Percentiles rank a stretch among this genome's conserved stretches.
Evolutionary conservation across 1,139 yeast genomes (phyloP).

Genomic region (Geotrichum macrosporum): DNA sequence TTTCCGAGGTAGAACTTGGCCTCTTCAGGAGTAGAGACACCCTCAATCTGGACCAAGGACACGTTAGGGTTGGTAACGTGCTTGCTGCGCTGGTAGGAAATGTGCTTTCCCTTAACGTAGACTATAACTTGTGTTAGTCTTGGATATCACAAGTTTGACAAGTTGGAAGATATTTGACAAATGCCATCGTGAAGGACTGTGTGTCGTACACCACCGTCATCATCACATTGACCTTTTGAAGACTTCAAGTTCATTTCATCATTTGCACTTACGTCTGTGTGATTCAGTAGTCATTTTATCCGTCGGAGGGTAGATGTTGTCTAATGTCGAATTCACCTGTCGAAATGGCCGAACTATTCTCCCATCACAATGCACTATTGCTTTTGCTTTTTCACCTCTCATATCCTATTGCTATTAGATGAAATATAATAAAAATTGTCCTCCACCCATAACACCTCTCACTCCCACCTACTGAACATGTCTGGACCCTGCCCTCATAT

Average conservation of each 20-base stretch:
- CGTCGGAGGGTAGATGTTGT: slow-evolving; percentile 22
- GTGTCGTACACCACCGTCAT: background rate
- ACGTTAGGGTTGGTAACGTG: slow-evolving; percentile 97
- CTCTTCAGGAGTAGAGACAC: slow-evolving; percentile 84
- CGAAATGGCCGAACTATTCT: slow-evolving; percentile 18
- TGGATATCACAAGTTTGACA: background rate
- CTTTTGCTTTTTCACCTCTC: too few species aligned
- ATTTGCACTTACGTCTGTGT: slow-evolving; percentile 20
- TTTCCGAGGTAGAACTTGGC: slow-evolving; percentile 99
- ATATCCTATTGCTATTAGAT: too few species aligned
- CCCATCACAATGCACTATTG: too few species aligned
- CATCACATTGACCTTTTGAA: too few species aligned
- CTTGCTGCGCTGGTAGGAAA: slow-evolving; percentile 99
- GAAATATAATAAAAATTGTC: too few species aligned
- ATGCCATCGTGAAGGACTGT: too few species aligned
- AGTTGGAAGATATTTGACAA: background rate
- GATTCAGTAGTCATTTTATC: slow-evolving; percentile 22
- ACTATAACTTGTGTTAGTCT: slow-evolving; percentile 44
- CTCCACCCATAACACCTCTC: too few species aligned
- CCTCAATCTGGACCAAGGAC: slow-evolving; percentile 94
- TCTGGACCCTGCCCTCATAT: too few species aligned
- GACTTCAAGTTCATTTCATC: background rate
- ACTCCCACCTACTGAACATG: too few species aligned
- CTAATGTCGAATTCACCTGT: slow-evolving; percentile 22
- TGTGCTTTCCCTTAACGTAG: slow-evolving; percentile 99